Evolutionary conservation across 2,329 filamentous ascomycete genomes (phyloP), one percentile per base, ranked within the genome.

Genomic region (Aspergillus sp.): DNA sequence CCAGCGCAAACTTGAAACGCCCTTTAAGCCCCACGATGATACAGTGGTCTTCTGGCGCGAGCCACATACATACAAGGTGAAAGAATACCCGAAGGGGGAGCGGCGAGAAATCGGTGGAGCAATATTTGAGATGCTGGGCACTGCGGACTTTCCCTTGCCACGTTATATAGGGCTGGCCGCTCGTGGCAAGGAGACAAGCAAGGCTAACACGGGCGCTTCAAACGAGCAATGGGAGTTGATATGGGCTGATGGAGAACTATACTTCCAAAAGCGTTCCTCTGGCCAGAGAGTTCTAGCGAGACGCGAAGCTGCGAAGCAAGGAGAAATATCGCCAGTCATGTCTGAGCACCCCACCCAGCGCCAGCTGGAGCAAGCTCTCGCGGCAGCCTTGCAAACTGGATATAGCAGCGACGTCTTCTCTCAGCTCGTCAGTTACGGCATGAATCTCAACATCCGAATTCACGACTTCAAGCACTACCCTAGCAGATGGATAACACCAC

Each of bases 21-120:
- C 49, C 23, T 55, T 52, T 17, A 55, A 55, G 21, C 53, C 49
- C 34, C 45, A 49, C 45, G 49, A 52, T 23, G 45, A 19, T 17
- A 9, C 29, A 41, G 29, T 25, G 31, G 20, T 41, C 13, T 51
- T 55, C 31, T 47, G 48, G 52, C 38, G 48, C 20, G 40, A 45
- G 40, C 36, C 43, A 34, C 19, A 49, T 10, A 45, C 46, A 42
- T 41, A 53, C 46, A 29, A 46, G 42, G 21, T 42, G 19, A 36
- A 31, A 19, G 23, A 49, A 46, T n/a, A n/a, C 17, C 31, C 47
- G 20, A 32, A 46, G 21, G n/a, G 16, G 5, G 52, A 50, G 32
- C 23, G n/a, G 20, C 34, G 52, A 25, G 42, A 46, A 36, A 10
- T 42, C 13, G 32, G 41, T 20, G 47, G 47, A 46, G 42, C 25